Base-by-base conservation (phyloP, 148 eudicot genomes). In the Rhododendron vialii region DNA sequence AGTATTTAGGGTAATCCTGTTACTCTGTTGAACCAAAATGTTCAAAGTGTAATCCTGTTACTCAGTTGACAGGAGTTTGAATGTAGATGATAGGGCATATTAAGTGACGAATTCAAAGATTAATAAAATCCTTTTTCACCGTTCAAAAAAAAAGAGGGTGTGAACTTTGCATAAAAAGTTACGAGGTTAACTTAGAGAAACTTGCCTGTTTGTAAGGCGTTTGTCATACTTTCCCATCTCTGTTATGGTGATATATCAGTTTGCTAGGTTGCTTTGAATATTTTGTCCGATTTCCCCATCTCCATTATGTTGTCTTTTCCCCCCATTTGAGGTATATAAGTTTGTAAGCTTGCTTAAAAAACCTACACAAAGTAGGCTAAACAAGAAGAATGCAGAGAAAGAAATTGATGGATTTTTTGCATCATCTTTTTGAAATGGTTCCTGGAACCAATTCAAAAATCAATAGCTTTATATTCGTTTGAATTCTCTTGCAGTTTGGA, bases 401-500 rank as follows among this genome's bases (percentile, higher is more conserved):
- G 79, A 75, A 75, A 75, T 20, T 47, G 43, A 47, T 9, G 33
- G 2, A 22, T 38, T 55, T 50, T 67, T 65, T 57, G 84, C 76
- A 28, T 15, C 14, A 83, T 28, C 59, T 61, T 41, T 22, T 51
- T 7, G 41, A 24, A 65, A 48, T 26, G 15, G 59, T 38, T 53
- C 38, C n/a, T 38, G 7, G 15, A 28, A 51, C 63, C 83, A 80
- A 28, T 51, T 80, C 5, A 30, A 57, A 28, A 80, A 26, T 26
- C 36, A 50, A 80, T 18, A 38, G 84, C 11, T 43, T 84, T 17
- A 80, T 22, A 69, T 82, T 63, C 82, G 8, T 87, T 17, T 30
- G 26, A 18, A 75, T 65, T 48, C 45, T 86, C 26, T 26, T 92
- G 86, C 96, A 95, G 95, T 83, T 36, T 73, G 77, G 96, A 95